Percentiles rank a stretch among this genome's conserved stretches.
Conservation (phyloP, 1,284 basidiomycete species). For the Austroboletus olivaceoglutinosus region DNA sequence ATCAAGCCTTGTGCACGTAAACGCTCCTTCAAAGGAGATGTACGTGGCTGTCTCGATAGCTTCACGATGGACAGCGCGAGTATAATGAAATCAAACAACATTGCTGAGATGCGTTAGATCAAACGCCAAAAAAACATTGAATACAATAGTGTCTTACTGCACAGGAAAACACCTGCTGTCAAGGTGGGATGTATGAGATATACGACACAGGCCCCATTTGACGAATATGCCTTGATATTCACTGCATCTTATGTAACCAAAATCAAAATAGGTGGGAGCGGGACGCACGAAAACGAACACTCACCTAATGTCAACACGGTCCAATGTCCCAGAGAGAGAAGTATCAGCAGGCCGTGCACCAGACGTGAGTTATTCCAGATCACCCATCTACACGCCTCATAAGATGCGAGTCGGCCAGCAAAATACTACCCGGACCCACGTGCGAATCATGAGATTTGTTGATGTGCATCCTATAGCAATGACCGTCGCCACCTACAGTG, state of each 20-base stretch:
- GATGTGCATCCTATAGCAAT: conserved; percentile 19
- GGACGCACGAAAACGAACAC: neutral
- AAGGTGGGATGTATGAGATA: neutral
- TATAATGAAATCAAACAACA: conserved; percentile 20
- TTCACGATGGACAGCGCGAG: conserved; percentile 16
- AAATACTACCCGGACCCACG: conserved; percentile 12
- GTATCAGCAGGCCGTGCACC: conserved; percentile 12
- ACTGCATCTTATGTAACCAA: conserved; percentile 4
- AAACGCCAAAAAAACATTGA: neutral
- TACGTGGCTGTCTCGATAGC: conserved; percentile 7
- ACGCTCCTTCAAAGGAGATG: conserved; percentile 15
- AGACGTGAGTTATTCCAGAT: conserved; percentile 21
- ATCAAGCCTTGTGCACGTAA: conserved; percentile 18
- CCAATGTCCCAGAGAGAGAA: conserved; percentile 24
- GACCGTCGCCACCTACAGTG: conserved; percentile 2
- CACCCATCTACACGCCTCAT: conserved; percentile 21
- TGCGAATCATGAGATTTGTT: conserved; percentile 29
- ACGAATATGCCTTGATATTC: neutral
- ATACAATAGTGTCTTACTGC: conserved; percentile 7
- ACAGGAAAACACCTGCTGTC: conserved; percentile 9
- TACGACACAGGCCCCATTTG: conserved; percentile 6
- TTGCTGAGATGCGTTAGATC: conserved; percentile 9
- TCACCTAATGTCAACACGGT: conserved; percentile 13
- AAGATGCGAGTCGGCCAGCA: neutral
- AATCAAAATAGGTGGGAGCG: neutral